A percentile compares a stretch with the other conserved stretches of the same genome.
Conservation (phyloP, 176 grass and related monocot genomes). For the Guadua angustifolia region DNA sequence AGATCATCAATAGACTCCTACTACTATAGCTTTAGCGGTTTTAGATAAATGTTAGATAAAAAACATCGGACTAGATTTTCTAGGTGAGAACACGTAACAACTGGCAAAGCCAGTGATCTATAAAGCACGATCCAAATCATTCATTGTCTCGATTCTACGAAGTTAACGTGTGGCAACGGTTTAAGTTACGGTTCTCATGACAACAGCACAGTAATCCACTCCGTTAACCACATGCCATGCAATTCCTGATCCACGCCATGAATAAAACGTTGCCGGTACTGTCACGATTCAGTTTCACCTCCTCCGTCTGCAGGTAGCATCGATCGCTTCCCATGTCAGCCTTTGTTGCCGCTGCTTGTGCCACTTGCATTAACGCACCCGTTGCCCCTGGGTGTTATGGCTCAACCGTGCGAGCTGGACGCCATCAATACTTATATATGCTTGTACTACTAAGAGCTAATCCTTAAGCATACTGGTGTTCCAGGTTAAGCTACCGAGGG, state of each 20-base stretch:
- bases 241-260: too few relatives aligned
- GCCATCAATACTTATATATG: neutral
- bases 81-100: too few relatives aligned
- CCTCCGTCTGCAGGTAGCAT: constrained; percentile 23
- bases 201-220: too few relatives aligned
- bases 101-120: too few relatives aligned
- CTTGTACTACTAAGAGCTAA: neutral
- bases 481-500: neutral
- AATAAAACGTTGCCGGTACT: neutral
- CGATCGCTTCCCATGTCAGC: constrained; percentile 34
- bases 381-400: constrained; percentile 20
- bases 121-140: too few relatives aligned
- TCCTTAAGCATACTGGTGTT: neutral
- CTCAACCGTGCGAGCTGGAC: constrained; percentile 14
- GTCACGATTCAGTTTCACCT: constrained; percentile 23
- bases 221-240: neutral
- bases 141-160: too few relatives aligned
- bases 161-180: too few relatives aligned
- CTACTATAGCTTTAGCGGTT: too few relatives aligned
- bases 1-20: too few relatives aligned
- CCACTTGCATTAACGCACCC: constrained; percentile 40
- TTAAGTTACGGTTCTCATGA: too few relatives aligned
- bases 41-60: too few relatives aligned
- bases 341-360: constrained; percentile 19
- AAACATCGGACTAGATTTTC: too few relatives aligned